Conservation (phyloP, 1,284 basidiomycete species). For the Coniferiporia weirii region DNA sequence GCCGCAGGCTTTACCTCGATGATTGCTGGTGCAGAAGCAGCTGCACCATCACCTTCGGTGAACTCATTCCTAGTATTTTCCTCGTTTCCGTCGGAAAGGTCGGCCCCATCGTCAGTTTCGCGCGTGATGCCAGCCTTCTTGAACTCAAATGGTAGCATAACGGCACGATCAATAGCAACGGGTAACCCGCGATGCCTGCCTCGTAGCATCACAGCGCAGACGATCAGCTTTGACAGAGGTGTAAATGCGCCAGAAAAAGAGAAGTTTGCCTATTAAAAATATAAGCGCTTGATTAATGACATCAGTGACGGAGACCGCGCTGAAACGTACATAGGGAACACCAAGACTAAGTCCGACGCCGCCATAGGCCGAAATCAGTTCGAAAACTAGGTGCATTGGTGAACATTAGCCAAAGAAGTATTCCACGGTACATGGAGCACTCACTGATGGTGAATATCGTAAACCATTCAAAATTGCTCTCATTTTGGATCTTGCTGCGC, state of each 20-base stretch:
- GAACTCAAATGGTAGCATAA: conserved; percentile 67
- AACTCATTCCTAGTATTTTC: background rate
- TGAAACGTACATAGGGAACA: conserved; percentile 50
- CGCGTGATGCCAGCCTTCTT: conserved; percentile 15
- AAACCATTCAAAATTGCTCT: conserved; percentile 58
- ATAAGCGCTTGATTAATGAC: too few relatives aligned
- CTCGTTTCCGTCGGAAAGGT: background rate
- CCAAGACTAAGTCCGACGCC: conserved; percentile 83
- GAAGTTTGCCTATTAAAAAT: conserved; percentile 52
- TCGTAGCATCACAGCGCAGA: conserved; percentile 86
- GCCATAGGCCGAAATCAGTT: conserved; percentile 88
- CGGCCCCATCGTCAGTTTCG: background rate
- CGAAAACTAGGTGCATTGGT: conserved; percentile 55
- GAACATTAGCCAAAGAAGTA: conserved; percentile 8
- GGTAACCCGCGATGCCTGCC: conserved; percentile 89
- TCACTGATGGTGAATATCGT: conserved; percentile 71
- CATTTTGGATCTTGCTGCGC: conserved; percentile 56
- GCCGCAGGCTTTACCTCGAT: background rate
- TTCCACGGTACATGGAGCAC: conserved; percentile 29
- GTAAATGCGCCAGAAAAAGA: conserved; percentile 78
- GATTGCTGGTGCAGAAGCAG: background rate
- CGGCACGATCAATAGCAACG: conserved; percentile 84
- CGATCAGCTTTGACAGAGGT: conserved; percentile 82
- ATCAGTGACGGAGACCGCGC: background rate
- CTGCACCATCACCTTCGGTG: background rate